Percentiles rank a stretch among this genome's conserved stretches.
Conservation (phyloP, 345 rosid genomes). For the Populus simonii region DNA sequence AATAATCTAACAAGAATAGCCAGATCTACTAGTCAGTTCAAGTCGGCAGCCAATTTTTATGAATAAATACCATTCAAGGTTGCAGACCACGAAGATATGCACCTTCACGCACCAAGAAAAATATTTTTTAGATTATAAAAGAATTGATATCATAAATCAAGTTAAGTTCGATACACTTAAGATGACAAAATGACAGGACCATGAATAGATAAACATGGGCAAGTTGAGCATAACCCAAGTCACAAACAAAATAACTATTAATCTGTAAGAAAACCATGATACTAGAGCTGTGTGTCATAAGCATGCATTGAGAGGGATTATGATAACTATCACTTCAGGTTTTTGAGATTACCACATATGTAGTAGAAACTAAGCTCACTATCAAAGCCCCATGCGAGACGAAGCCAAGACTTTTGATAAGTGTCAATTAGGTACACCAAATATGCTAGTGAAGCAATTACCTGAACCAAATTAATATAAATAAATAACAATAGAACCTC, state of each 20-base stretch:
- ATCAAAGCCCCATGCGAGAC: constrained; percentile 88
- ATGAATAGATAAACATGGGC: not conserved
- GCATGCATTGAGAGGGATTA: constrained; percentile 2
- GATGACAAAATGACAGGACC: not conserved
- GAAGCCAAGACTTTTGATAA: constrained; percentile 79
- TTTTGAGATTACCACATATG: constrained; percentile 76
- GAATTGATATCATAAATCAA: not conserved
- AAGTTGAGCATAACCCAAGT: not conserved
- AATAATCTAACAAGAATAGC: not conserved
- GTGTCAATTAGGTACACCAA: constrained; percentile 74
- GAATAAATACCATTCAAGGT: not conserved
- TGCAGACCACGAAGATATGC: not conserved
- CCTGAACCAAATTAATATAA: constrained; percentile 44
- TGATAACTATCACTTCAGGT: constrained; percentile 8
- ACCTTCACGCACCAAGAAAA: not conserved
- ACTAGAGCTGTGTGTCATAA: not conserved
- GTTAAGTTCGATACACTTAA: not conserved
- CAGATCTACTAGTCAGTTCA: not conserved
- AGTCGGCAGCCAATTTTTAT: not conserved
- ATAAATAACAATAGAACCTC: not conserved
- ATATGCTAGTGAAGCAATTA: constrained; percentile 84
- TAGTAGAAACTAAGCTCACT: constrained; percentile 85
- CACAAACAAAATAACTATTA: not conserved
- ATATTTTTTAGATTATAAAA: not conserved
- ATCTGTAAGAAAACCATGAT: not conserved